Evolutionary conservation across 441 rosid genomes (phyloP).

Genomic region (Bocquillonia castaneifolia): DNA sequence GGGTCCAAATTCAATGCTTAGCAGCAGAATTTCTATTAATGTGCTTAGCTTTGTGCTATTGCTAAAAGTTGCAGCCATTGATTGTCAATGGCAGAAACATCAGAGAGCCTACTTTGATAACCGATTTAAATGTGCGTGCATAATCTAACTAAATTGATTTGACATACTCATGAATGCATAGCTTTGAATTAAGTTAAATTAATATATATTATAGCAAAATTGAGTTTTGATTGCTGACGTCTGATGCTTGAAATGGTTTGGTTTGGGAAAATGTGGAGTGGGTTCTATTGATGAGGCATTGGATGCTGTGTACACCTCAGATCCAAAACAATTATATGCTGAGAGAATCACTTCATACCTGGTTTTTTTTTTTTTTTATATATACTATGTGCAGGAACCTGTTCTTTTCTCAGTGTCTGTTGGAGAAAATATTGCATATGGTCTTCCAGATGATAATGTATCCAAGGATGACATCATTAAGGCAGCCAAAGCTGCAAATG

Average conservation of each 20-base stretch:
- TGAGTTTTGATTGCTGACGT: neutral
- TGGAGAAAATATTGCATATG: constrained; percentile 95
- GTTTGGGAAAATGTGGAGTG: neutral
- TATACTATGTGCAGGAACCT: constrained; percentile 60
- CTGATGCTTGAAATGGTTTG: neutral
- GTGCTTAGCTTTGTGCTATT: neutral
- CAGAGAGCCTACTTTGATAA: constrained; percentile 1
- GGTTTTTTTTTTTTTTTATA: constrained; percentile 1
- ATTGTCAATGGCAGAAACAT: neutral
- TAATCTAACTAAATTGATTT: neutral
- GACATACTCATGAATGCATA: neutral
- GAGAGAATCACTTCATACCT: constrained; percentile 10
- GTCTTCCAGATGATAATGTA: constrained; percentile 83
- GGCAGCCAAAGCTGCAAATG: constrained; percentile 96
- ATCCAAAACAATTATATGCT: neutral
- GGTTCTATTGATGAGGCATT: constrained; percentile 3
- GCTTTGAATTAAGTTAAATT: neutral
- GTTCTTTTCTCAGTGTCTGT: constrained; percentile 84
- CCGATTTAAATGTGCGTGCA: neutral
- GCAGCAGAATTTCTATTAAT: neutral
- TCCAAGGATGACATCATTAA: constrained; percentile 80
- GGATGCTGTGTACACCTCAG: neutral
- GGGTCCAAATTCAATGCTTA: neutral
- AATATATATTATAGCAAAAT: neutral
- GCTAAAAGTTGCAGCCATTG: neutral